Base-by-base conservation (phyloP, 495 filamentous ascomycete genomes). In the Aspergillus hancockii region DNA sequence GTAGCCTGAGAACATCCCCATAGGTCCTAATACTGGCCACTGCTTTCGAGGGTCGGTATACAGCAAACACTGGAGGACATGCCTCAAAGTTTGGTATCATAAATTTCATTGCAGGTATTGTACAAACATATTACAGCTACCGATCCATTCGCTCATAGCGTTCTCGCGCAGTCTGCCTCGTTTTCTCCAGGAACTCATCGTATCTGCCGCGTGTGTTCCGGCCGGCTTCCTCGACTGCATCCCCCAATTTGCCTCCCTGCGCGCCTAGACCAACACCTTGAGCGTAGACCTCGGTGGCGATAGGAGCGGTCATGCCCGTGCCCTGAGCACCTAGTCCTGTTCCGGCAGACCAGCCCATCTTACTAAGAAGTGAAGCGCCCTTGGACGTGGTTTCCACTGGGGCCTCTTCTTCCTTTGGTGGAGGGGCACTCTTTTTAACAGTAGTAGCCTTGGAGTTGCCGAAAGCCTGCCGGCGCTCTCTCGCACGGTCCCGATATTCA, bases 331-430 rank as follows among this genome's bases (percentile, higher is more conserved):
- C 93, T 19, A 97, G 77, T 1, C 93, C 93, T 56, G 86, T 81
- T 0, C 92, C 92, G 3, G 84, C 83, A 13, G 81, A 86, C 90
- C 90, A 96, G 16, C 92, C 92, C 90, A 96, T 95, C 75, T 96
- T 96, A 51, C 88, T 86, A 8, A 97, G 81, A 32, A 97, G 76
- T 0, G 88, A 85, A 7, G 90, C 89, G 23, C 92, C 93, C 75
- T 93, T 96, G n/a, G 90, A 93, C 1, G 71, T 72, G 6, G 67
- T 58, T 56, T 82, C 80, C 19, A 75, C 73, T 1, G 75, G 68
- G 52, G 65, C 60, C 14, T 73, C 68, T 14, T 75, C 67, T 19
- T 74, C 76, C 58, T 72, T 63, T 22, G 67, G 56, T 1, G 74
- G 55, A 13, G 69, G 55, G 16, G 69, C 47, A 40, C 59, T 59